Base-by-base conservation (phyloP, 345 rosid species). In the Psidium guajava region DNA sequence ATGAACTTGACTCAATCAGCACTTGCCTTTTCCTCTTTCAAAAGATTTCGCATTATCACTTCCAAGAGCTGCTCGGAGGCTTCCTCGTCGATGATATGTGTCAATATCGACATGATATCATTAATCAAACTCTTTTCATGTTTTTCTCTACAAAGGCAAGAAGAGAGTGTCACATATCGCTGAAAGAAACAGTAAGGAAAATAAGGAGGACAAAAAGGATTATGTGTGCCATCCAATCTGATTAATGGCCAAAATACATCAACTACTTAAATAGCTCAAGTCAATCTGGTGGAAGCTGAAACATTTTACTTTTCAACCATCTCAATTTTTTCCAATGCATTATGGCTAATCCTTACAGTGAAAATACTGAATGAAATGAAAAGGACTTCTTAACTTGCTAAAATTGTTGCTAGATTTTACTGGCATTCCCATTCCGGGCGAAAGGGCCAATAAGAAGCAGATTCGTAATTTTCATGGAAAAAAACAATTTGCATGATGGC, bases 1-100 rank as follows among this genome's bases (percentile, higher is more conserved):
- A 83, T 51, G 51, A 85, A 47, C 74, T 85, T 64, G 80, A 83
- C 84, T 84, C 74, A 7, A 64, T 57, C 84, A 80, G 85, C 86
- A 82, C 89, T 86, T 88, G 91, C 98, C 93, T 89, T 90, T 88
- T 86, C 92, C 85, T 94, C 95, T 91, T 92, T 90, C 57, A 95
- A 85, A 87, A 97, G 99, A 91, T 91, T 95, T 85, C 82, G 91
- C 93, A 97, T 85, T 89, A 95, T 89, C 87, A 92, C 86, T 57
- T 92, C 90, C 53, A 88, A 82, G 86, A 95, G 92, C 18, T 88
- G 86, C 83, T 88, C 88, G 81, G 94, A 91, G 86, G 91, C 88
- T 91, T 95, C 98, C 92, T 97, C 98, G 1, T 89, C 88, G 83
- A 95, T 81, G 85, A 93, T 90, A 90, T 89, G 91, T 84, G 85